phyloP scores from a whole-genome alignment of 2,329 filamentous ascomycete species.

The Bisporella sp. region DNA sequence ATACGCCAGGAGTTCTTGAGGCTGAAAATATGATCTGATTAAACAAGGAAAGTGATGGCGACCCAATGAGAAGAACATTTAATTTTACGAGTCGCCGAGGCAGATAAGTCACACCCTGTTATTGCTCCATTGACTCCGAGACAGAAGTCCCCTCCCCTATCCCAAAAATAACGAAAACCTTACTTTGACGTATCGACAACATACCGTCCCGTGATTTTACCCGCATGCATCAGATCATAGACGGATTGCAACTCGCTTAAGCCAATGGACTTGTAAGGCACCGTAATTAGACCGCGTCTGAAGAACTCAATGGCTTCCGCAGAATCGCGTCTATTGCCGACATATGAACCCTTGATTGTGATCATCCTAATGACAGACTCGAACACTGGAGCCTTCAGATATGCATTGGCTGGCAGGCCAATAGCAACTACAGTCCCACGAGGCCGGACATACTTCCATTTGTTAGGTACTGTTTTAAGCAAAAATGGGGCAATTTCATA shows the following conservation, averaged over 20 bases:
- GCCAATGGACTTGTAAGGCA: conserved; percentile 79
- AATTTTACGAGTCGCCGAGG: too few relatives aligned
- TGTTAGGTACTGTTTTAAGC: conserved; percentile 1
- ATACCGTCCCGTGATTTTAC: conserved; percentile 70
- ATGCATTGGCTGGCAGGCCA: conserved; percentile 75
- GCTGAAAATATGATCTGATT: too few relatives aligned
- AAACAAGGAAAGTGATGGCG: too few relatives aligned
- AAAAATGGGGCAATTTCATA: not conserved
- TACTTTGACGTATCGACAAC: conserved; percentile 69
- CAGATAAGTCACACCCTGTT: too few relatives aligned
- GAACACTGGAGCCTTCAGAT: conserved; percentile 78
- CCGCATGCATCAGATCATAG: conserved; percentile 67
- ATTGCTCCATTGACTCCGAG: too few relatives aligned
- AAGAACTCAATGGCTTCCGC: conserved; percentile 90
- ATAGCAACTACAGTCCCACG: conserved; percentile 82
- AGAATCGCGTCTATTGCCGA: conserved; percentile 84
- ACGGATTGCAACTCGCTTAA: conserved; percentile 73
- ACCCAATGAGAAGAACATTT: too few relatives aligned
- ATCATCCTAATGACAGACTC: conserved; percentile 87
- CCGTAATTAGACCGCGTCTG: conserved; percentile 69
- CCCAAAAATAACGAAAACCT: conserved; percentile 3
- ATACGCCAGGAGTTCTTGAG: too few relatives aligned
- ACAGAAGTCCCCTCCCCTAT: not conserved
- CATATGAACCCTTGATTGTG: conserved; percentile 86
- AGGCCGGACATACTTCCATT: conserved; percentile 65